These are phyloP conservation scores for Debaryomyces nepalensis DNA, from an alignment of 1,139 yeast species.

Conservation along the genomic window DNA sequence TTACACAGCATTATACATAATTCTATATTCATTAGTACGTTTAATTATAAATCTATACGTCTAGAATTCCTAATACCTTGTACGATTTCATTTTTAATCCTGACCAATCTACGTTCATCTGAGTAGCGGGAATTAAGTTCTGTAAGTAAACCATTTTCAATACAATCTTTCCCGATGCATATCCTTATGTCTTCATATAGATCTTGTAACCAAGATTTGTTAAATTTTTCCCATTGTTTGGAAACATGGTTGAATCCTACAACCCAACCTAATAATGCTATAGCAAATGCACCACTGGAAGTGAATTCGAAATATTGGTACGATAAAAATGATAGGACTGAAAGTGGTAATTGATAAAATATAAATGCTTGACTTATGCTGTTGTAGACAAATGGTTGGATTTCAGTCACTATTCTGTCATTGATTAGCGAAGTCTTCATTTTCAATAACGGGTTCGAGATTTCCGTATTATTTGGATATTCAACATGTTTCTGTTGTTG, in stretches of 20 bases:
- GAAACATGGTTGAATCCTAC: constrained; percentile 51
- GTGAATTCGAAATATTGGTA: constrained; percentile 43
- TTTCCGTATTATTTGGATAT: constrained; percentile 15
- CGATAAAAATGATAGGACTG: constrained; percentile 36
- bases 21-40: constrained; percentile 10
- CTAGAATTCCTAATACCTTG: constrained; percentile 4
- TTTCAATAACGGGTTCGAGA: constrained; percentile 37
- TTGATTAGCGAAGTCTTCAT: constrained; percentile 38
- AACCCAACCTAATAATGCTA: constrained; percentile 46
- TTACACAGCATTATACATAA: constrained; percentile 6
- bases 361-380: constrained; percentile 37
- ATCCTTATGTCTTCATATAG: constrained; percentile 43
- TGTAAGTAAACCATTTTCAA: constrained; percentile 43
- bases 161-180: constrained; percentile 41
- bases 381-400: constrained; percentile 45
- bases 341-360: constrained; percentile 46
- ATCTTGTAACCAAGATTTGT: constrained; percentile 32
- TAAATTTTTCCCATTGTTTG: constrained; percentile 40
- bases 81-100: constrained; percentile 24
- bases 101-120: constrained; percentile 25
- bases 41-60: constrained; percentile 6
- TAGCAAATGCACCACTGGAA: constrained; percentile 38
- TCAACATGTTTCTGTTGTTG: constrained; percentile 30
- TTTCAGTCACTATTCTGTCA: constrained; percentile 32
- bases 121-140: constrained; percentile 34